Percentiles rank a stretch among this genome's conserved stretches.
Evolutionary conservation across 768 basidiomycete species (phyloP).

Genomic region (Termitomyces sp.): DNA sequence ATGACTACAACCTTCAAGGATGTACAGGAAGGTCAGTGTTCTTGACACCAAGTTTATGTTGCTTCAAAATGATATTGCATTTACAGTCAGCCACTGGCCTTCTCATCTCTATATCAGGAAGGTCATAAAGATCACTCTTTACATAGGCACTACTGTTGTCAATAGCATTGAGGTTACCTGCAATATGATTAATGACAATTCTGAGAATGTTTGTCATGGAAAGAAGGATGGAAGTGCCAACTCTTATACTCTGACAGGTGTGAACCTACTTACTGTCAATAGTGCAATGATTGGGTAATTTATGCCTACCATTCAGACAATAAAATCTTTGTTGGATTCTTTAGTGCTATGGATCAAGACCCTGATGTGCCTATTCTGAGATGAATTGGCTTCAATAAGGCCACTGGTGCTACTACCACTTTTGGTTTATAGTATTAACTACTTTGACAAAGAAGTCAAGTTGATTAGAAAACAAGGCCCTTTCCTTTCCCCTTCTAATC

Average conservation of each 20-base stretch:
- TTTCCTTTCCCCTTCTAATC: not conserved
- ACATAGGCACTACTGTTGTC: not conserved
- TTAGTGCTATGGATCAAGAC: not conserved
- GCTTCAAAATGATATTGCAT: not conserved
- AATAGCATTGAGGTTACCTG: not conserved
- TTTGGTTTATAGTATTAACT: not conserved
- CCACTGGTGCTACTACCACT: not conserved
- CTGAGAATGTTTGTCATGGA: not conserved
- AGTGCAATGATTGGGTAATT: not conserved
- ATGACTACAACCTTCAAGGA: not conserved
- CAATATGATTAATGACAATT: not conserved
- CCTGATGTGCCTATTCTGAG: not conserved
- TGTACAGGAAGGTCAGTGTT: not conserved
- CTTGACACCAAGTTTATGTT: not conserved
- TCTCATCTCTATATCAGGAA: not conserved
- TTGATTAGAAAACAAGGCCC: not conserved
- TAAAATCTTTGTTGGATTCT: conserved; percentile 5
- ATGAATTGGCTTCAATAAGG: conserved; percentile 1
- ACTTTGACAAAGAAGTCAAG: not conserved
- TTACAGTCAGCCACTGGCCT: not conserved
- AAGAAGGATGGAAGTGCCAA: not conserved
- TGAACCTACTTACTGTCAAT: not conserved
- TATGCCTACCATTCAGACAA: not conserved
- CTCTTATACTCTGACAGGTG: not conserved
- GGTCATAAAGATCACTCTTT: not conserved